These are phyloP conservation scores for Acmispon strigosus DNA, from an alignment of 306 rosid genomes.

Conservation along the genomic window DNA sequence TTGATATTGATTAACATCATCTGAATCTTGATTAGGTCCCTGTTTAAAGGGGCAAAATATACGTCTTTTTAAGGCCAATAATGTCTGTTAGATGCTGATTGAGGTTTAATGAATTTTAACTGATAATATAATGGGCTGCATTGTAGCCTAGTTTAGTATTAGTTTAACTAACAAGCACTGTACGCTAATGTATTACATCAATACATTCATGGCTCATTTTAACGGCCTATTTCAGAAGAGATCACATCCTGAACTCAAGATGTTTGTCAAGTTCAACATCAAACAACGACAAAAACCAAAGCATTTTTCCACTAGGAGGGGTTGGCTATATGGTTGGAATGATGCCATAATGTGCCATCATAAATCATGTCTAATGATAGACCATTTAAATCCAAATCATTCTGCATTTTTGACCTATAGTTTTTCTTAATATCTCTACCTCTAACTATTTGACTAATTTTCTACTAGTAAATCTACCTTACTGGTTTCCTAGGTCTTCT, in stretches of 20 bases:
- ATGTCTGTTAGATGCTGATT: neutral
- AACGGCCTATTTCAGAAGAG: neutral
- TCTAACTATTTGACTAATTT: neutral
- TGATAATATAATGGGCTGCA: neutral
- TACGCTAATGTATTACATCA: neutral
- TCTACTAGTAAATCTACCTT: neutral
- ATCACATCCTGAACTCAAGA: neutral
- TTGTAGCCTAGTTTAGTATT: neutral
- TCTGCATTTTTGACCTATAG: neutral
- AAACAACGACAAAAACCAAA: neutral
- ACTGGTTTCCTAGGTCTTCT: neutral
- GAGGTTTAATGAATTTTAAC: slow-evolving; percentile 1
- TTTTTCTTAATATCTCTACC: neutral
- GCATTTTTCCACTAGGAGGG: neutral
- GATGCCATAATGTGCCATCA: neutral
- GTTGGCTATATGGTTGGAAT: neutral
- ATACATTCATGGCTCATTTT: neutral
- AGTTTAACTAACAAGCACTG: neutral
- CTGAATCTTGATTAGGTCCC: neutral
- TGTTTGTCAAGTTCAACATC: neutral
- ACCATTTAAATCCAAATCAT: neutral
- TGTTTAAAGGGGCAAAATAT: neutral
- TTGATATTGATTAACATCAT: neutral
- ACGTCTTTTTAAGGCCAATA: neutral
- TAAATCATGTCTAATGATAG: neutral